Percentiles rank a stretch among this genome's conserved stretches.
These are phyloP conservation scores for Macadamia tetraphylla DNA, from an alignment of 164 flowering plant genomes.

Conservation along the genomic window DNA sequence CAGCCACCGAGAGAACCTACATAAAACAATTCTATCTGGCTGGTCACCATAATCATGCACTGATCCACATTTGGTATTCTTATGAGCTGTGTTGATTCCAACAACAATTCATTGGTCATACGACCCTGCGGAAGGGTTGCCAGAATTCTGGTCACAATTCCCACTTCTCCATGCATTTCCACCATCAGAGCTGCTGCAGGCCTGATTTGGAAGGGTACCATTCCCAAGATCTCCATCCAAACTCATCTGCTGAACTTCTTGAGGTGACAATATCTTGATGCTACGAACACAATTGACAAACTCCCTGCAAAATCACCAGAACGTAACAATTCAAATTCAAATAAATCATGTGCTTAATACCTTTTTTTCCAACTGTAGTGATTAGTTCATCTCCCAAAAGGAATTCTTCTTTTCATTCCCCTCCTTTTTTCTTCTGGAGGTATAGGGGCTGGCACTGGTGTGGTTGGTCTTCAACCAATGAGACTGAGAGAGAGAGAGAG, in stretches of 20 bases:
- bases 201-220: constrained; percentile 66
- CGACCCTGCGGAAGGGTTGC: constrained; percentile 30
- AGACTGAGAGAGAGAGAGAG: no score
- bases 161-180: constrained; percentile 42
- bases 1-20: background rate
- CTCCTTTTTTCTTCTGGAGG: no score
- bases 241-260: constrained; percentile 97
- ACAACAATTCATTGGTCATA: constrained; percentile 19
- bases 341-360: background rate
- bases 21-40: background rate
- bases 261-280: constrained; percentile 88
- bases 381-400: background rate
- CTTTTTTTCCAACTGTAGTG: background rate
- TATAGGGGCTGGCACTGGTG: no score
- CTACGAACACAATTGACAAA: constrained; percentile 85
- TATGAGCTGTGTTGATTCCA: background rate
- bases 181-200: constrained; percentile 91
- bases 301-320: constrained; percentile 52
- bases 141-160: constrained; percentile 29
- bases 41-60: background rate
- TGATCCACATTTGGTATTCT: background rate
- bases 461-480: no score
- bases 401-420: no score
- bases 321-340: background rate
- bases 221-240: constrained; percentile 84